Evolutionary conservation across 1,284 basidiomycete genomes (phyloP).

Genomic region (Ustilago tritici): DNA sequence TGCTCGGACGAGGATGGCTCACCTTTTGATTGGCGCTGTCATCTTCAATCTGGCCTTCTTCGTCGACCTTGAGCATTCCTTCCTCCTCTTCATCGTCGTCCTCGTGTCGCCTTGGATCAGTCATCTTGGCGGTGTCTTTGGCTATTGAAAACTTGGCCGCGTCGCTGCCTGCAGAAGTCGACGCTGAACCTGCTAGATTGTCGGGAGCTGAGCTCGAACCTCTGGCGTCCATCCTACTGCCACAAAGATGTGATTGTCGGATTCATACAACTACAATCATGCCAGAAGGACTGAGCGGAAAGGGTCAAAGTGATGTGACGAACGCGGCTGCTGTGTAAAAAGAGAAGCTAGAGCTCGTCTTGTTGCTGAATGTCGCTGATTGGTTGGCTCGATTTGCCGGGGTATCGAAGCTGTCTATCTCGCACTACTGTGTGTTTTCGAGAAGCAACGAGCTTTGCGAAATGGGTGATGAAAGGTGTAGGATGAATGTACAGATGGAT

Average conservation of each 20-base stretch:
- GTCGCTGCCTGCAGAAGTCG: neutral
- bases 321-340: neutral
- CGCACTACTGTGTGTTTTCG: neutral
- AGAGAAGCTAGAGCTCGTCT: neutral
- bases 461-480: constrained; percentile 1
- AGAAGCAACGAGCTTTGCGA: neutral
- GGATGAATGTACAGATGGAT: constrained; percentile 18
- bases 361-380: neutral
- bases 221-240: constrained; percentile 15
- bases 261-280: neutral
- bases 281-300: neutral
- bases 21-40: constrained; percentile 35
- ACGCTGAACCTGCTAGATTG: neutral
- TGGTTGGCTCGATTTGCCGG: neutral
- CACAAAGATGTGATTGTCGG: neutral
- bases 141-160: constrained; percentile 5
- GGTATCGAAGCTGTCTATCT: constrained; percentile 9
- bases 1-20: constrained; percentile 35
- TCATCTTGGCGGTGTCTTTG: constrained; percentile 10
- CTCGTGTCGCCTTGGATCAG: constrained; percentile 7
- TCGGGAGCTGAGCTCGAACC: constrained; percentile 1
- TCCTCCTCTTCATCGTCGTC: constrained; percentile 54
- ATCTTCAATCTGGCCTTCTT: constrained; percentile 54
- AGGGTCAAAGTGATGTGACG: neutral
- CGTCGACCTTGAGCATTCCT: constrained; percentile 49